Conservation (phyloP, 495 filamentous ascomycete genomes). For the Schizothecium vesticola region DNA sequence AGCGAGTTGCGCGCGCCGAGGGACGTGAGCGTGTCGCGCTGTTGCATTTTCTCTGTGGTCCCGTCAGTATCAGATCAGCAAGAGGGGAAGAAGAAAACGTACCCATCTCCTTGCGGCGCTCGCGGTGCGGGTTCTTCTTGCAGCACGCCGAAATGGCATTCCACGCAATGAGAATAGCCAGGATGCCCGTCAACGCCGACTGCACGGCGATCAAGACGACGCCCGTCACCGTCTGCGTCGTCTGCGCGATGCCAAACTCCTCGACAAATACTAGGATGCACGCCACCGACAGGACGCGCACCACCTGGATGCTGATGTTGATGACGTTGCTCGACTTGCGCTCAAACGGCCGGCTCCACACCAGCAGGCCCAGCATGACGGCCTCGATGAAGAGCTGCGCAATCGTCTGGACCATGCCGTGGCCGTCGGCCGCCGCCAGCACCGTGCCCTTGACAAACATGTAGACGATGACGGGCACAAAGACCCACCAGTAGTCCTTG, state of each 20-base stretch:
- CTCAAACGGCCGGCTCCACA: conserved; percentile 84
- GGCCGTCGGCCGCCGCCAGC: conserved; percentile 80
- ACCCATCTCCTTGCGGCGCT: conserved; percentile 79
- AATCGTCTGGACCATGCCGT: conserved; percentile 74
- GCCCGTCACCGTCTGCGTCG: conserved; percentile 88
- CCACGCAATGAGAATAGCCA: conserved; percentile 85
- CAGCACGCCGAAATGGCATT: conserved; percentile 80
- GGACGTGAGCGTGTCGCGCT: conserved; percentile 82
- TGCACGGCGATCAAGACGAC: conserved; percentile 87
- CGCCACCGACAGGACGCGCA: conserved; percentile 84
- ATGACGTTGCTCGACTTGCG: conserved; percentile 81
- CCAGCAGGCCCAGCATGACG: conserved; percentile 60
- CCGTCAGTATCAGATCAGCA: conserved; percentile 10
- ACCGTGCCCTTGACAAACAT: conserved; percentile 86
- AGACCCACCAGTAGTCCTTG: conserved; percentile 92
- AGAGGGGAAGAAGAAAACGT: conserved; percentile 34
- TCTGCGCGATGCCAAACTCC: conserved; percentile 82
- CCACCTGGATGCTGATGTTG: conserved; percentile 88
- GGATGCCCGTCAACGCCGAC: conserved; percentile 70
- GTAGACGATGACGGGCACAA: conserved; percentile 86
- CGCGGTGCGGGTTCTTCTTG: conserved; percentile 84
- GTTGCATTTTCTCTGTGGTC: conserved; percentile 67
- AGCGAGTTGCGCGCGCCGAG: conserved; percentile 88
- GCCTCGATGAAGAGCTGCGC: conserved; percentile 78
- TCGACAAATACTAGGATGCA: conserved; percentile 94